Percentiles rank a stretch among this genome's conserved stretches.
Conservation (phyloP, 345 rosid species). For the Xanthoceras sorbifolium region DNA sequence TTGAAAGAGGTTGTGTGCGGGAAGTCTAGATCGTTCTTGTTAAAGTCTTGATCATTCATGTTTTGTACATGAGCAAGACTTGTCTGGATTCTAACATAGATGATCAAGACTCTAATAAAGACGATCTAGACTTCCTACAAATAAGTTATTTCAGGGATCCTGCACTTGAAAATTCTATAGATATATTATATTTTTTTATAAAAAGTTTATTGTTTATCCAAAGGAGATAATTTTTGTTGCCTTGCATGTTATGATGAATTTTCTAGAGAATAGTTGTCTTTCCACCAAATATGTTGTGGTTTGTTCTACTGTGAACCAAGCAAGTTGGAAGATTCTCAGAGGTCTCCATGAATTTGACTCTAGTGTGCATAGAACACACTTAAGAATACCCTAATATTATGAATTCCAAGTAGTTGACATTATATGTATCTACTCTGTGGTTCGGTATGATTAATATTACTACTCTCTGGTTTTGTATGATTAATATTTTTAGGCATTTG, state of each 20-base stretch:
- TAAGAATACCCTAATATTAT: not conserved
- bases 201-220: not conserved
- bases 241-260: not conserved
- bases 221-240: not conserved
- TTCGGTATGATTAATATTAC: not conserved
- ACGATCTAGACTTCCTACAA: too few relatives aligned
- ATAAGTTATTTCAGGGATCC: too few relatives aligned
- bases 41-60: too few relatives aligned
- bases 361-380: not conserved
- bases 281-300: not conserved
- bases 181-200: too few relatives aligned
- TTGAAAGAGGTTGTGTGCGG: too few relatives aligned
- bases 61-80: too few relatives aligned
- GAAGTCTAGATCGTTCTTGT: too few relatives aligned
- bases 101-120: too few relatives aligned
- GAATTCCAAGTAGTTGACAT: not conserved
- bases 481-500: not conserved
- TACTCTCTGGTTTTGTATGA: not conserved
- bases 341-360: not conserved
- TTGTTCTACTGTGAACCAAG: conserved; percentile 1
- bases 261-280: not conserved
- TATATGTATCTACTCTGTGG: not conserved
- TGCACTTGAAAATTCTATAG: not conserved
- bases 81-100: too few relatives aligned
- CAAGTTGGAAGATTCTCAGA: not conserved